These are phyloP conservation scores for Keithomyces neogunnii DNA, from an alignment of 2,329 filamentous ascomycete genomes.

Conservation along the genomic window DNA sequence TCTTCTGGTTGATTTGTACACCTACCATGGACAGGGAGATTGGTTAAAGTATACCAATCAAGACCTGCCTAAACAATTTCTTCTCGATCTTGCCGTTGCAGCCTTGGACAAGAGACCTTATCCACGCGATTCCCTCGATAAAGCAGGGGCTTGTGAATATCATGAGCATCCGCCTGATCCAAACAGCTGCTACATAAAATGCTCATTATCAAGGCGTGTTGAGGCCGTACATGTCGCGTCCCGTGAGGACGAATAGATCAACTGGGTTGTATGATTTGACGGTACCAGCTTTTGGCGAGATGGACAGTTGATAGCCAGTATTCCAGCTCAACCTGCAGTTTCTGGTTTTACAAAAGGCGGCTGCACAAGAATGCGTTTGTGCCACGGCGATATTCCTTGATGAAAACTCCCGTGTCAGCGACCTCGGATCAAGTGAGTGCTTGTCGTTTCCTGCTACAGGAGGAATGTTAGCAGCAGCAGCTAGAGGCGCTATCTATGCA, in stretches of 20 bases:
- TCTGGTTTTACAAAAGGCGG: no score
- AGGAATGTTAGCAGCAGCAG: not conserved
- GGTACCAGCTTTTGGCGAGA: no score
- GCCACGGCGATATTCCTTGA: no score
- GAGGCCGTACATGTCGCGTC: not conserved
- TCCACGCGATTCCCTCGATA: not conserved
- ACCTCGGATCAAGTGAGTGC: no score
- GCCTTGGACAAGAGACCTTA: not conserved
- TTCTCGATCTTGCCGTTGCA: not conserved
- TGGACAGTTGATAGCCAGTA: no score
- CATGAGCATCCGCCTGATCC: not conserved
- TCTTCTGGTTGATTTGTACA: constrained; percentile 1
- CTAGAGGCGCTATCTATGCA: not conserved
- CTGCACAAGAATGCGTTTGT: no score
- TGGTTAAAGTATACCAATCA: not conserved
- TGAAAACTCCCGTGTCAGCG: no score
- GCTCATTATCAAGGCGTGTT: not conserved
- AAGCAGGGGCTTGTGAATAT: not conserved
- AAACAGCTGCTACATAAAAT: not conserved
- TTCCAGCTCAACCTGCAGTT: no score
- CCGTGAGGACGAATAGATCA: no score
- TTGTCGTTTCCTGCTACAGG: no score
- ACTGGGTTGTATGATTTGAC: no score
- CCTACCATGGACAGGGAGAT: not conserved
- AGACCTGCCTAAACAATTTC: not conserved